Conservation (phyloP, 2,329 filamentous ascomycete genomes). For the Fusarium albidum region DNA sequence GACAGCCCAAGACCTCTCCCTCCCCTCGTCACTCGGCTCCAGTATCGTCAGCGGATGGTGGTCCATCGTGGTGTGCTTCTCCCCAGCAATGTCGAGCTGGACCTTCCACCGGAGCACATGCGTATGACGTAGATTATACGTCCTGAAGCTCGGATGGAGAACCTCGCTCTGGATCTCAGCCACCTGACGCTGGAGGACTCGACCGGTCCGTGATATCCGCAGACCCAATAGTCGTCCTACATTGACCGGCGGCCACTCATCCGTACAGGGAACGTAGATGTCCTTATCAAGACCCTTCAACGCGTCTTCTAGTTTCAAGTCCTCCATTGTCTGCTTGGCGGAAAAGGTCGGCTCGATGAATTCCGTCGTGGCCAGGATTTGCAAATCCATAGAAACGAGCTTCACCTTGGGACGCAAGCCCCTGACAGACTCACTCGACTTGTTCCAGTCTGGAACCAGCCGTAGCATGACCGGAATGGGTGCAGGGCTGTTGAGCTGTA, state of each 20-base stretch:
- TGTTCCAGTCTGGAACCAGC: slow-evolving; percentile 14
- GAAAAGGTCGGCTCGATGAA: not conserved
- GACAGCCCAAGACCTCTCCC: too few relatives aligned
- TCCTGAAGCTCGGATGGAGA: too few relatives aligned
- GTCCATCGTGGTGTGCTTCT: too few relatives aligned
- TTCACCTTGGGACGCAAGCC: slow-evolving; percentile 19
- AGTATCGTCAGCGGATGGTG: too few relatives aligned
- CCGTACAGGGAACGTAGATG: slow-evolving; percentile 10
- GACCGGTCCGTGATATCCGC: not conserved
- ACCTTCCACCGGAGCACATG: too few relatives aligned
- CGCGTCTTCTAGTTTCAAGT: not conserved
- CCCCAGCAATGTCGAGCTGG: too few relatives aligned
- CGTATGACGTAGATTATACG: too few relatives aligned
- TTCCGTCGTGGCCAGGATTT: slow-evolving; percentile 9
- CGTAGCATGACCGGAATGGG: slow-evolving; percentile 35
- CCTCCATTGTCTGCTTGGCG: slow-evolving; percentile 12
- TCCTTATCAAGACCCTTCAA: not conserved
- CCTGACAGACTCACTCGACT: slow-evolving; percentile 24
- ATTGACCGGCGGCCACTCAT: not conserved
- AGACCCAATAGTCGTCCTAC: slow-evolving; percentile 18
- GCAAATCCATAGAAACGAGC: slow-evolving; percentile 20
- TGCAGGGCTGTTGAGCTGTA: slow-evolving; percentile 42
- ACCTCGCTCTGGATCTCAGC: too few relatives aligned
- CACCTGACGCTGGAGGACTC: too few relatives aligned
- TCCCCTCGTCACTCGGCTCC: too few relatives aligned